These are phyloP conservation scores for Handroanthus guayacan DNA, from an alignment of 257 asterid species.

Conservation along the genomic window DNA sequence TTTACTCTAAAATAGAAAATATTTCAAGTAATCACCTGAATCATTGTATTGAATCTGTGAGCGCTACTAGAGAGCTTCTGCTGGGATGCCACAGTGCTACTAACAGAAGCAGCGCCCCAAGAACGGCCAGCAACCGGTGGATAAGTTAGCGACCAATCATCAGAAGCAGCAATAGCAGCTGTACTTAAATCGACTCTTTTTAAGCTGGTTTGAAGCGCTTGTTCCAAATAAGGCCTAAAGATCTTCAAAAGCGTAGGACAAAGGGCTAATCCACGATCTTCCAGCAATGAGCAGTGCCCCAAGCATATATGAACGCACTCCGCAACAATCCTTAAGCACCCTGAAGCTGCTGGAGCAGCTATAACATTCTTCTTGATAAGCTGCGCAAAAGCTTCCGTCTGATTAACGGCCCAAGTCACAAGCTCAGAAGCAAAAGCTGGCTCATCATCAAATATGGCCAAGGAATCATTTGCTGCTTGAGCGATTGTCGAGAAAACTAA, in stretches of 20 bases:
- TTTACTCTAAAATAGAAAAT: neutral
- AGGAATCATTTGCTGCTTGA: slow-evolving; percentile 82
- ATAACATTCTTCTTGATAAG: slow-evolving; percentile 68
- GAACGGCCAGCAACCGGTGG: slow-evolving; percentile 68
- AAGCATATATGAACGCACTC: slow-evolving; percentile 82
- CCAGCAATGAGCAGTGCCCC: slow-evolving; percentile 79
- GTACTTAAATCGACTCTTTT: slow-evolving; percentile 78
- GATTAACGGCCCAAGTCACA: slow-evolving; percentile 84
- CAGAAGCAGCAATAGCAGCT: slow-evolving; percentile 86
- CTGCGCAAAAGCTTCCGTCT: slow-evolving; percentile 62
- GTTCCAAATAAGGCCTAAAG: slow-evolving; percentile 79
- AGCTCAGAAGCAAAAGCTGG: slow-evolving; percentile 86
- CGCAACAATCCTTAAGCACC: slow-evolving; percentile 77
- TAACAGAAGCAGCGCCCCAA: slow-evolving; percentile 52
- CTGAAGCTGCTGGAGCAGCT: slow-evolving; percentile 89
- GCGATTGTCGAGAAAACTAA: slow-evolving; percentile 82
- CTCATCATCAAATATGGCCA: slow-evolving; percentile 81
- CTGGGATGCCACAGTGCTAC: slow-evolving; percentile 51
- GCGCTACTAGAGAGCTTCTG: slow-evolving; percentile 86
- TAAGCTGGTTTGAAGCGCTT: slow-evolving; percentile 68
- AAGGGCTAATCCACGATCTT: slow-evolving; percentile 84
- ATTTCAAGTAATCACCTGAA: slow-evolving; percentile 61
- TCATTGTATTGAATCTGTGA: slow-evolving; percentile 80
- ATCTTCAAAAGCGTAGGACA: slow-evolving; percentile 75
- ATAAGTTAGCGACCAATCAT: slow-evolving; percentile 77